Percentiles rank a stretch among this genome's conserved stretches.
Conservation (phyloP, 768 basidiomycete genomes). For the Piloderma croceum region DNA sequence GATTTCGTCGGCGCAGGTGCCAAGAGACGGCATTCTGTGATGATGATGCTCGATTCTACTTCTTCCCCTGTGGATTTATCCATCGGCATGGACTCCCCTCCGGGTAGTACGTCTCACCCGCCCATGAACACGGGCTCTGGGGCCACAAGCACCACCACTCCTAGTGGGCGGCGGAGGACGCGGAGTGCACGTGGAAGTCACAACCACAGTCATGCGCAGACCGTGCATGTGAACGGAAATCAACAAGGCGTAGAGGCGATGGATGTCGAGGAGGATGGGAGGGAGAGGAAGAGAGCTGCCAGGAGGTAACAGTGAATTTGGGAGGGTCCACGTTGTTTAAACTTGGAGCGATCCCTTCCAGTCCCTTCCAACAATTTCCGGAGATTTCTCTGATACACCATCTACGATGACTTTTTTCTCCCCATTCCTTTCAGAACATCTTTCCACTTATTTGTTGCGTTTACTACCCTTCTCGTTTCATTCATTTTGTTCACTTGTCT, state of each 20-base stretch:
- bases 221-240: conserved; percentile 33
- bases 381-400: no score
- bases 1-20: conserved; percentile 46
- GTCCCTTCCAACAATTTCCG: no score
- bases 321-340: no score
- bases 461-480: no score
- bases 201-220: conserved; percentile 34
- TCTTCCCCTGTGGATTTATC: conserved; percentile 34
- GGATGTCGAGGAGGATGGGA: conserved; percentile 72
- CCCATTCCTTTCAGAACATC: no score
- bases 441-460: no score
- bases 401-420: no score
- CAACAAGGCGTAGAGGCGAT: conserved; percentile 42
- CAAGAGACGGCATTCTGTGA: conserved; percentile 73
- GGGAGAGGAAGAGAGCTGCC: conserved; percentile 70
- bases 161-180: conserved; percentile 23
- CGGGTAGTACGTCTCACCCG: conserved; percentile 26
- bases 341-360: no score
- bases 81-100: conserved; percentile 31
- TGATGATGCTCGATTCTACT: conserved; percentile 67
- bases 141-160: conserved; percentile 54
- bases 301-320: no score
- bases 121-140: conserved; percentile 25
- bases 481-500: no score
- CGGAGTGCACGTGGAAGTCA: conserved; percentile 29